phyloP scores from a whole-genome alignment of 1,139 yeast genomes.

The Magnusiomyces ingens region DNA sequence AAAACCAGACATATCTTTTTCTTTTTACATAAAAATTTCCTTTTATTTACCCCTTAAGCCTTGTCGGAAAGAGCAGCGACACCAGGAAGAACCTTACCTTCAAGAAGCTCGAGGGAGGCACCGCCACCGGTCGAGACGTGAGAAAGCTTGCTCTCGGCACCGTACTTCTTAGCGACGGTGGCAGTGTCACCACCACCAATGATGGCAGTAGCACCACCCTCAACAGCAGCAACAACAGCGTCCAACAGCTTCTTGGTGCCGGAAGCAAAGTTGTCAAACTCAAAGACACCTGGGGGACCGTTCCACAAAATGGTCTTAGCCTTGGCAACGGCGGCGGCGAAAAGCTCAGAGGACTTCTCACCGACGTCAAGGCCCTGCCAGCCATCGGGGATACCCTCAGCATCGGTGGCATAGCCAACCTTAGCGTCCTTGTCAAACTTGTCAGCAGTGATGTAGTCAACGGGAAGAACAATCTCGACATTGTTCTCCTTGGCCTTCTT shows the following conservation, averaged over 20 bases:
- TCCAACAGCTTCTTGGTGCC: slow-evolving; percentile 89
- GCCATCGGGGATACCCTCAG: slow-evolving; percentile 83
- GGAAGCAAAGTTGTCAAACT: slow-evolving; percentile 78
- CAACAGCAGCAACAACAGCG: slow-evolving; percentile 79
- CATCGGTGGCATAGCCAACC: slow-evolving; percentile 72
- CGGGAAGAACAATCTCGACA: slow-evolving; percentile 87
- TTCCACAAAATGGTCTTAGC: slow-evolving; percentile 98
- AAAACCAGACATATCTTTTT: not conserved
- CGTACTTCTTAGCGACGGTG: slow-evolving; percentile 95
- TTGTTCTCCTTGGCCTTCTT: slow-evolving; percentile 93
- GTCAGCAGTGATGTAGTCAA: slow-evolving; percentile 91
- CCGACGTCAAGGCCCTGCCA: slow-evolving; percentile 96
- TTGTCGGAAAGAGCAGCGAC: slow-evolving; percentile 81
- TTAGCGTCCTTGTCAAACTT: slow-evolving; percentile 85
- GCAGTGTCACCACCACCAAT: slow-evolving; percentile 99
- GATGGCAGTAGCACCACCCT: slow-evolving; percentile 86
- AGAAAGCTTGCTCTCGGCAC: slow-evolving; percentile 88
- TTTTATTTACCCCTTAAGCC: slow-evolving; percentile 25
- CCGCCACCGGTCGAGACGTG: slow-evolving; percentile 99
- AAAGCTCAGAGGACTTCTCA: slow-evolving; percentile 73
- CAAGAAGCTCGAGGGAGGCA: slow-evolving; percentile 94
- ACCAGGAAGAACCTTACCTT: slow-evolving; percentile 97
- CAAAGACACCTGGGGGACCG: slow-evolving; percentile 99
- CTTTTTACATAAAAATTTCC: not conserved
- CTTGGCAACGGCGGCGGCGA: slow-evolving; percentile 70